Evolutionary conservation across 805 yeast species (phyloP), one percentile per base, ranked within the genome.

Genomic region (Brettanomyces sp.): DNA sequence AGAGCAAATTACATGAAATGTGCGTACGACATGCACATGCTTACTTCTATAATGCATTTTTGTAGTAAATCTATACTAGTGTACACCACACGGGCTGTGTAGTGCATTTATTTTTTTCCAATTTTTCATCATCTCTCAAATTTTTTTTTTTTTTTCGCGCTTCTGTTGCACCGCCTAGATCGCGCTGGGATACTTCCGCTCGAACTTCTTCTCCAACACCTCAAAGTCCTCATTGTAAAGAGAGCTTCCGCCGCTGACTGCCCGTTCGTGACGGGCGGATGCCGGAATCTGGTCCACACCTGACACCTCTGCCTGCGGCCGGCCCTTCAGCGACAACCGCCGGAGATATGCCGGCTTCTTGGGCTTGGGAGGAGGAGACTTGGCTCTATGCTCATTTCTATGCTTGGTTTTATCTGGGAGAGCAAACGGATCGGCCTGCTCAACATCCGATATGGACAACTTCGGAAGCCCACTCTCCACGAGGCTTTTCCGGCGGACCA

Each of bases 151-250:
- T 24, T 30, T 25, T 6, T 41, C 25, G 25, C 12, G 18, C 22
- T 36, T 3, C 38, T 14, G 5, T 14, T 38, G 8, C 13, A 8
- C 21, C 23, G 7, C 24, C 28, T 41, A 41, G 5, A 33, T 11
- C 24, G 77, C 76, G 59, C 81, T 77, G 6, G 89, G 89, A 50
- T 76, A 82, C 47, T 79, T 67, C 53, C 72, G 70, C 35, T 75
- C 67, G 56, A 82, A 80, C 44, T 73, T 74, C 52, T 68, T 68
- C 53, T 80, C 85, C 52, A 80, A 65, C 49, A 74, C 77, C 39
- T 80, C 86, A 39, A 79, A 60, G 53, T 79, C 84, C 24, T 56
- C 57, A 36, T 39, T 51, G n/a, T 41, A 34, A 9, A 42, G 47
- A 8, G 52, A 48, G 25, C 44, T 42, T 25, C 41, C 43, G 21